phyloP scores from a whole-genome alignment of 164 flowering plant species.

The Aristolochia californica region DNA sequence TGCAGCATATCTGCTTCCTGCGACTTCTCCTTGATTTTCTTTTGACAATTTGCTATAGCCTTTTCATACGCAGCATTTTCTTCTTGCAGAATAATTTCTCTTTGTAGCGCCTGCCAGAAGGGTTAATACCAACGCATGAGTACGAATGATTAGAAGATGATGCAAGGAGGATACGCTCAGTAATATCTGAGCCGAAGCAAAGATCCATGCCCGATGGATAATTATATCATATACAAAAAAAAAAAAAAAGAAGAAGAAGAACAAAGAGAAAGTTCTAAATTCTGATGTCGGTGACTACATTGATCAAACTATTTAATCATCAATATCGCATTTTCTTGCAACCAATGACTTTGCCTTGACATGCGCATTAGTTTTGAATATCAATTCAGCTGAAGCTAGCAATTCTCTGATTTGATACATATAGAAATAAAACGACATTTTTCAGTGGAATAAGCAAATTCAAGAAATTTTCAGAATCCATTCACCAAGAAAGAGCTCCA shows the following conservation, averaged over 20 bases:
- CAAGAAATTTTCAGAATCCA: too few species aligned
- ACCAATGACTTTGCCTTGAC: too few species aligned
- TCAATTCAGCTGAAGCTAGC: too few species aligned
- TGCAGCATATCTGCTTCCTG: conserved; percentile 52
- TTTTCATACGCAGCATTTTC: conserved; percentile 79
- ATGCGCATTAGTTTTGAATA: too few species aligned
- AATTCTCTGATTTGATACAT: too few species aligned
- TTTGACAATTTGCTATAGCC: conserved; percentile 59
- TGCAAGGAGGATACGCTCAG: not conserved
- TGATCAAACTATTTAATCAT: not conserved
- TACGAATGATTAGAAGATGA: not conserved
- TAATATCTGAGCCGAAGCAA: not conserved
- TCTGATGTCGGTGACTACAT: not conserved
- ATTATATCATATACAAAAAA: not conserved
- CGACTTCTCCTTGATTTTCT: conserved; percentile 67
- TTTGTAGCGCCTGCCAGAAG: conserved; percentile 45
- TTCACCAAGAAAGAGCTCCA: too few species aligned
- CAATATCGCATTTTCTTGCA: too few species aligned
- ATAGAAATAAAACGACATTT: too few species aligned
- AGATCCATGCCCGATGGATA: too few species aligned
- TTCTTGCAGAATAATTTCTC: conserved; percentile 65
- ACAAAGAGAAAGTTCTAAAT: not conserved
- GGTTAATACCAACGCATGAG: not conserved
- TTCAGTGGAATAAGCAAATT: too few species aligned
- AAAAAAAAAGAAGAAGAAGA: too few species aligned